Evolutionary conservation across 495 filamentous ascomycete genomes (phyloP), one percentile per base, ranked within the genome.

Genomic region (Penicillium ucsense): DNA sequence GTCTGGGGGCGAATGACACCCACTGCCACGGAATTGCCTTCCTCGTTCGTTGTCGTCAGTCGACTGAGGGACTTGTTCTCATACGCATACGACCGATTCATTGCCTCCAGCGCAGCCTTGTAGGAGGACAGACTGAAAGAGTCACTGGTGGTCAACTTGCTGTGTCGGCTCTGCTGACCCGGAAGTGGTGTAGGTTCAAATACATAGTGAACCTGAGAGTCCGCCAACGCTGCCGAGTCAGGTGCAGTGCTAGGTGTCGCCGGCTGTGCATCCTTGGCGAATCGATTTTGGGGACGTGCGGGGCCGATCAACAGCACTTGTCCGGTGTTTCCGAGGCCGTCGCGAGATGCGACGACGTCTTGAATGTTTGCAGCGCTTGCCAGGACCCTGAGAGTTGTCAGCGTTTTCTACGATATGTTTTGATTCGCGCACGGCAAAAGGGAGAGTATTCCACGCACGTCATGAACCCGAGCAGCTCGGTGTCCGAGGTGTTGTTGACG

Each of bases 401-500:
- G 49, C 34, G 34, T 39, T 33, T 8, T 11, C 8, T 12, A 4
- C 12, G 6, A 31, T n/a, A 4, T 29, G 2, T 5, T 4, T 6
- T n/a, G 29, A 35, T 5, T 37, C n/a, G 3, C 4, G 12, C n/a
- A 20, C 20, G 20, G 20, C 20, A 20, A 20, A 2, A 5, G 31
- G n/a, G 12, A 38, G 27, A 29, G 36, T 32, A 8, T 20, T 32
- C 12, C 11, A 55, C 63, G 8, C 46, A 66, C 63, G 63, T 66
- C 68, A 89, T 75, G 64, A 80, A 94, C 3, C 85, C 88, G 8
- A 94, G 74, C 4, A 85, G 76, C 45, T 82, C 76, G 10, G 63
- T 63, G 36, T 54, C 46, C 7, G 73, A 77, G 3, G 71, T 71
- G 52, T 82, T 82, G 47, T 82, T 79, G 46, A 86, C 72, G 31